Evolutionary conservation across 306 rosid species (phyloP).

Genomic region (peach (Prunus persica)): Prunus_persica_NCBIv2 NC_034015.1:7444001-7444500

Average conservation of each 20-base stretch:
- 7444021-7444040: no score
- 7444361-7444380: no score
- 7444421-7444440: no score
- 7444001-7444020: no score
- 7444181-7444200: background rate
- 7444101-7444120: background rate
- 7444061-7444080: no score
- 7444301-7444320: background rate
- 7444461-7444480: no score
- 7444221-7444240: background rate
- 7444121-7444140: background rate
- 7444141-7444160: background rate
- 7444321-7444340: background rate
- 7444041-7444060: no score
- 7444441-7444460: no score
- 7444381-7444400: no score
- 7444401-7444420: no score
- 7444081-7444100: background rate
- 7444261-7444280: slow-evolving; percentile 2
- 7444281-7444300: background rate
- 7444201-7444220: background rate
- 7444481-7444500: no score
- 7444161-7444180: background rate
- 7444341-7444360: background rate
- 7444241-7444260: slow-evolving; percentile 17